Evolutionary conservation across 805 yeast species (phyloP).

Genomic region (Candida morakotiae): DNA sequence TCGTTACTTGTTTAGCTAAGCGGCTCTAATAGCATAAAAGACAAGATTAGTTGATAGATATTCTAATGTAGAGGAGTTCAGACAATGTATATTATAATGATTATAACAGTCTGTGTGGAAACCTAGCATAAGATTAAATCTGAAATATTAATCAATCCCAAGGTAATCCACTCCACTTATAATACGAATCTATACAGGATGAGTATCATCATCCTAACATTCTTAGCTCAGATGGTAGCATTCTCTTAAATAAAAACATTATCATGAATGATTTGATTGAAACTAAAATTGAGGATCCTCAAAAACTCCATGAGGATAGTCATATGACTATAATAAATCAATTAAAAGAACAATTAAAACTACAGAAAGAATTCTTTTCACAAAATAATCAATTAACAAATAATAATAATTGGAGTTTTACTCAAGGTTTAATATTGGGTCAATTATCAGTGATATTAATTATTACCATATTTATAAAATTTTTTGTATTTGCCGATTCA

Average conservation of each 20-base stretch:
- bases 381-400: slow-evolving; percentile 11
- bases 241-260: not conserved
- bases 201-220: too few relatives aligned
- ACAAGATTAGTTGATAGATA: too few relatives aligned
- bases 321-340: slow-evolving; percentile 11
- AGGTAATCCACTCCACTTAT: too few relatives aligned
- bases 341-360: slow-evolving; percentile 22
- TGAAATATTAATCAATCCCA: too few relatives aligned
- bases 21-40: too few relatives aligned
- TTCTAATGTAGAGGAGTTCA: too few relatives aligned
- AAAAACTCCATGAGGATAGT: not conserved
- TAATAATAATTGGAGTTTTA: slow-evolving; percentile 53
- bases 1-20: too few relatives aligned
- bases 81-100: too few relatives aligned
- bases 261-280: not conserved
- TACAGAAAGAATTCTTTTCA: slow-evolving; percentile 20
- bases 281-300: not conserved
- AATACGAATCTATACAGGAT: too few relatives aligned
- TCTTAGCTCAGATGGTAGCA: not conserved
- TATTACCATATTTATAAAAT: slow-evolving; percentile 61
- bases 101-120: too few relatives aligned
- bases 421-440: slow-evolving; percentile 72
- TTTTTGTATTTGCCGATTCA: slow-evolving; percentile 72
- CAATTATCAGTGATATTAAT: slow-evolving; percentile 68
- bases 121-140: too few relatives aligned